Evolutionary conservation across 192 early-diverging fungal species (phyloP), one percentile per base, ranked within the genome.

Genomic region (Coemansia sp.): DNA sequence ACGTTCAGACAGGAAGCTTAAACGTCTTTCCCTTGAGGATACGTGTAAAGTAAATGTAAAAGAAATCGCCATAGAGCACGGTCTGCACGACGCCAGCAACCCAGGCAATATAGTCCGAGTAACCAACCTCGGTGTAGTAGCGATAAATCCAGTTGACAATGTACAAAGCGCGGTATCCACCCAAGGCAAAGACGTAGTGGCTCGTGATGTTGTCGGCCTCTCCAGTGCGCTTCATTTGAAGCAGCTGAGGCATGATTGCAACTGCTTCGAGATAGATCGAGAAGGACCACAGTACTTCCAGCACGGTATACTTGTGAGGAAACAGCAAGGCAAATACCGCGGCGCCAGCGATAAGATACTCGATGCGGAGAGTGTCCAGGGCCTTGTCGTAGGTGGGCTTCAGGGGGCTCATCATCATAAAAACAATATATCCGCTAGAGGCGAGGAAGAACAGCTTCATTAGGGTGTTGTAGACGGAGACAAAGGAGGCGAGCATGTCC

Each of bases 171-270:
- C 94, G 89, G 75, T 96, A 96, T 9, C 88, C 93, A 9, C 97
- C 97, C 45, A 99, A 72, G 3, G 96, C 94, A 86, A 99, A 99
- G 43, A 99, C 79, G 76, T 99, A 99, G 78, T 99, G 97, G 10
- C 95, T 93, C 8, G 96, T 99, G 76, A 99, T 98, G n/a, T 94
- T 97, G 76, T 99, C 96, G 10, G 95, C 95, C 77, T 98, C 96
- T 28, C 96, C 95, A 2, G 96, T 98, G 57, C 94, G 89, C n/a
- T 90, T 88, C 67, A 99, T 84, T 85, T 96, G 95, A 84, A 97
- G 97, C 13, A 99, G 86, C 69, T 99, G 97, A 28, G 97, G 97
- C 59, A 99, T 78, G 74, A 99, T 99, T 5, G 97, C 97, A 0
- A 96, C 93, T 5, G 95, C 84, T 74, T 99, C 97, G 62, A 99